Evolutionary conservation across 148 eudicot genomes (phyloP).

Genomic region (Limonium bicolor): DNA sequence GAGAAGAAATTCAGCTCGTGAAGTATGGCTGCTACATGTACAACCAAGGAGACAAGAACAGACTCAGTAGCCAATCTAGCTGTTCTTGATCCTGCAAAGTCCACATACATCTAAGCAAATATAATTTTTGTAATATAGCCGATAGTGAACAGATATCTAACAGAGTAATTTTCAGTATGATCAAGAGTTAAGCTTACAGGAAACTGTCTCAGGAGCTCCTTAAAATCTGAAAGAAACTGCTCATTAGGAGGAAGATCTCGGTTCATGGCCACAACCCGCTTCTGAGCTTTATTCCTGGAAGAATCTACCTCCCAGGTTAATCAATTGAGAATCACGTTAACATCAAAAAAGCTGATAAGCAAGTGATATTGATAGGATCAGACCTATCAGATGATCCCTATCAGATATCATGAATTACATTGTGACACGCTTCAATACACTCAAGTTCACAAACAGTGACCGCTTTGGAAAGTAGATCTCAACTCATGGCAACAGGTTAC

Average conservation of each 20-base stretch:
- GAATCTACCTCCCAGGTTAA: constrained; percentile 6
- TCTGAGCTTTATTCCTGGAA: constrained; percentile 89
- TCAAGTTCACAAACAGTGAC: too few relatives aligned
- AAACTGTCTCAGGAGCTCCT: constrained; percentile 60
- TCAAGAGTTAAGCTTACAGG: constrained; percentile 36
- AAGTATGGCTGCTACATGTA: constrained; percentile 84
- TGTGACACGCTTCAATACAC: too few relatives aligned
- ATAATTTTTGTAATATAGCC: background rate
- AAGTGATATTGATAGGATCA: too few relatives aligned
- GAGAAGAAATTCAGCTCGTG: constrained; percentile 84
- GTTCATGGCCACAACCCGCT: constrained; percentile 73
- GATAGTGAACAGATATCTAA: background rate
- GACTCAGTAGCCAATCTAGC: constrained; percentile 65
- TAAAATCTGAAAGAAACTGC: constrained; percentile 83
- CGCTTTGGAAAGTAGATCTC: too few relatives aligned
- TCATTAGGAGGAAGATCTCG: constrained; percentile 83
- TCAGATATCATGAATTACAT: too few relatives aligned
- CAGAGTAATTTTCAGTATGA: too few relatives aligned
- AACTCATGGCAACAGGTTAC: too few relatives aligned
- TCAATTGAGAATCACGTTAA: constrained; percentile 3
- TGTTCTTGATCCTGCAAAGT: constrained; percentile 92
- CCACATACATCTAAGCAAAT: background rate
- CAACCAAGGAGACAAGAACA: constrained; percentile 67
- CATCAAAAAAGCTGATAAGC: background rate
- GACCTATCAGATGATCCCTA: too few relatives aligned